Evolutionary conservation across 352 stramenopile species (phyloP).

Genomic region (Phytophthora macrochlamydospora): DNA sequence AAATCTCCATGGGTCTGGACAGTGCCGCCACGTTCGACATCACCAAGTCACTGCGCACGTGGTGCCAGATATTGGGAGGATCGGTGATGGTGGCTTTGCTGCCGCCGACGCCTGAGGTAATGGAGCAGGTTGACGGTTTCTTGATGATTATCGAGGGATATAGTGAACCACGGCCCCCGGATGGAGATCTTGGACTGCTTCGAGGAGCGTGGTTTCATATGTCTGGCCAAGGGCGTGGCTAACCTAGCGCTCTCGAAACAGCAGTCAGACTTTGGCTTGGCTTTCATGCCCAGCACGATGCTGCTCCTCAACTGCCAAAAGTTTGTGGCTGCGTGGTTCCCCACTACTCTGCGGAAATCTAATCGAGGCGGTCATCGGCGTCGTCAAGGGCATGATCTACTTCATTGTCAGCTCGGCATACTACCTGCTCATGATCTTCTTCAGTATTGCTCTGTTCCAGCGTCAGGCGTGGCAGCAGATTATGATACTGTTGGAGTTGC

Average conservation of each 20-base stretch:
- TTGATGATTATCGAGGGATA: conserved; percentile 92
- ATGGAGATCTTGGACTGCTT: conserved; percentile 84
- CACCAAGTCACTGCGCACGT: conserved; percentile 54
- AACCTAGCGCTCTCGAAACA: conserved; percentile 55
- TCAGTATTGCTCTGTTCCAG: conserved; percentile 71
- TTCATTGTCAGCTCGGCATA: conserved; percentile 57
- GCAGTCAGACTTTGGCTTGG: conserved; percentile 56
- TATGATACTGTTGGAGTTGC: conserved; percentile 70
- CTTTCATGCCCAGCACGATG: conserved; percentile 48
- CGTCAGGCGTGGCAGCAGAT: conserved; percentile 77
- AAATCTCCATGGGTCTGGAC: conserved; percentile 95
- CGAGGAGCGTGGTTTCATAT: conserved; percentile 61
- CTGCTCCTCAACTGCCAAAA: conserved; percentile 69
- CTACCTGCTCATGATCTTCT: conserved; percentile 81
- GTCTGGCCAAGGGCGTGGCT: conserved; percentile 55
- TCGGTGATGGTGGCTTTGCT: conserved; percentile 49
- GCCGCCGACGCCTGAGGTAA: conserved; percentile 89
- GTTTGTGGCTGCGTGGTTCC: conserved; percentile 64
- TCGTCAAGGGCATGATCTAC: conserved; percentile 81
- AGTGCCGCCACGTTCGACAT: conserved; percentile 90
- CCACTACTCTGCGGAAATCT: conserved; percentile 68
- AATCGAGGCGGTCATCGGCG: conserved; percentile 70
- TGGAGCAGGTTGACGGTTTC: conserved; percentile 95
- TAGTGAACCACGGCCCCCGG: conserved; percentile 91
- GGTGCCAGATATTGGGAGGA: conserved; percentile 40